phyloP scores from a whole-genome alignment of 2,329 filamentous ascomycete genomes.

The Xylariaceae sp. region DNA sequence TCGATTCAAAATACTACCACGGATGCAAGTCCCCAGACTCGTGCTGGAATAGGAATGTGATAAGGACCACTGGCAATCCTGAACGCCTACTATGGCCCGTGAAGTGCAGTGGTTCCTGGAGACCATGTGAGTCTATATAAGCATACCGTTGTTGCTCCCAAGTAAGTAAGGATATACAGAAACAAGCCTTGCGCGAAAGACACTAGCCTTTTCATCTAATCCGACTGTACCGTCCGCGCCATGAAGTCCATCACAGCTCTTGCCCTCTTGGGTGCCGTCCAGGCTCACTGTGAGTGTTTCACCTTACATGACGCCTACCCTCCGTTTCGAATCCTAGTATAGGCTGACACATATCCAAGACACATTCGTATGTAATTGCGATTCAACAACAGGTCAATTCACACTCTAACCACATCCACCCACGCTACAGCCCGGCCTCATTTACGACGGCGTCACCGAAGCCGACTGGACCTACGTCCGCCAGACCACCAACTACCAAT shows the following conservation, averaged over 20 bases:
- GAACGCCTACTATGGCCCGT: no score
- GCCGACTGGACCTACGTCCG: constrained; percentile 31
- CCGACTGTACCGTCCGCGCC: not conserved
- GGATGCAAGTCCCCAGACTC: no score
- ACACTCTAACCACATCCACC: not conserved
- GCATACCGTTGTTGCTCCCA: no score
- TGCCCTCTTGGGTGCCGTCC: constrained; percentile 16
- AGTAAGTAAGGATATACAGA: no score
- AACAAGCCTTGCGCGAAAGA: no score
- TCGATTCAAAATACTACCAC: no score
- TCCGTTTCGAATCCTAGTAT: not conserved
- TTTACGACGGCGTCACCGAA: constrained; percentile 20
- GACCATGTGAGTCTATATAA: no score
- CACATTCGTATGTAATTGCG: constrained; percentile 23
- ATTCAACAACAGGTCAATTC: not conserved
- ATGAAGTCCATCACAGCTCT: constrained; percentile 18
- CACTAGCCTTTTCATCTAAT: not conserved
- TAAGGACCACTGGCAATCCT: no score
- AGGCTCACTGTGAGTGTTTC: constrained; percentile 22
- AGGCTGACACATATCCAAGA: constrained; percentile 15
- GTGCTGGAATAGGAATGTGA: no score
- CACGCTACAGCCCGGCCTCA: constrained; percentile 16
- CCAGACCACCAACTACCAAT: constrained; percentile 34
- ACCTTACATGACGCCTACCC: not conserved
- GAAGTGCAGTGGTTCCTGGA: no score